Conservation (phyloP, 2,329 filamentous ascomycete species). For the Phialophora tarda region DNA sequence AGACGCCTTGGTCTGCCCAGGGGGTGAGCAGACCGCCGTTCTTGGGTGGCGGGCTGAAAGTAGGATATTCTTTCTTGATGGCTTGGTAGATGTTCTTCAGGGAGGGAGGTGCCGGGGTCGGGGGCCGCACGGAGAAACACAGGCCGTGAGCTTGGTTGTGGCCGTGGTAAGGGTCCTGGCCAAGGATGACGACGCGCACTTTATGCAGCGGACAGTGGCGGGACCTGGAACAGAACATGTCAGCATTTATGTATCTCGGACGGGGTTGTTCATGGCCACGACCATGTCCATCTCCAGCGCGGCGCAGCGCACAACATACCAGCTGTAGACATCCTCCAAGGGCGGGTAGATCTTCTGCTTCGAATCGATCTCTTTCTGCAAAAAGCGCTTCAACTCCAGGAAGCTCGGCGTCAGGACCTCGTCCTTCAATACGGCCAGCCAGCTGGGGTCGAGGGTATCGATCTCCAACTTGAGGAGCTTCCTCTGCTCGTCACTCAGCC, state of each 20-base stretch:
- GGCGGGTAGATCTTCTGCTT: conserved; percentile 87
- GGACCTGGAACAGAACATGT: conserved; percentile 67
- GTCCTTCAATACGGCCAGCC: conserved; percentile 86
- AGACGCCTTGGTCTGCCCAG: conserved; percentile 91
- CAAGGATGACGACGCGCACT: conserved; percentile 91
- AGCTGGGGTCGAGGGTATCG: conserved; percentile 86
- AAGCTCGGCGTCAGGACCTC: conserved; percentile 81
- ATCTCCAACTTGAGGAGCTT: conserved; percentile 86
- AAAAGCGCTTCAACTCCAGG: conserved; percentile 82
- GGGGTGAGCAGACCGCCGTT: conserved; percentile 83
- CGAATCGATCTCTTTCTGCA: conserved; percentile 74
- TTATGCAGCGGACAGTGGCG: conserved; percentile 85
- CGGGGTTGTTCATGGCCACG: not conserved
- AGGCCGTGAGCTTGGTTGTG: conserved; percentile 93
- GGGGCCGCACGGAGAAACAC: conserved; percentile 91
- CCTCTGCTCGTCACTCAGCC: conserved; percentile 79
- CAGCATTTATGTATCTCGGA: not conserved
- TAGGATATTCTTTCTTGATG: conserved; percentile 85
- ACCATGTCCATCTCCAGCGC: not conserved
- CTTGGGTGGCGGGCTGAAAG: conserved; percentile 75
- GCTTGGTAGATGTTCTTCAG: conserved; percentile 92
- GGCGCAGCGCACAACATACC: conserved; percentile 60
- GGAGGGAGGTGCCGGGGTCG: conserved; percentile 84
- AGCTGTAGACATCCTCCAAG: conserved; percentile 87
- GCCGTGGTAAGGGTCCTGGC: conserved; percentile 98